Percentiles rank a stretch among this genome's conserved stretches.
These are phyloP conservation scores for Raffaelea arxii DNA, from an alignment of 2,329 filamentous ascomycete genomes.

Conservation along the genomic window DNA sequence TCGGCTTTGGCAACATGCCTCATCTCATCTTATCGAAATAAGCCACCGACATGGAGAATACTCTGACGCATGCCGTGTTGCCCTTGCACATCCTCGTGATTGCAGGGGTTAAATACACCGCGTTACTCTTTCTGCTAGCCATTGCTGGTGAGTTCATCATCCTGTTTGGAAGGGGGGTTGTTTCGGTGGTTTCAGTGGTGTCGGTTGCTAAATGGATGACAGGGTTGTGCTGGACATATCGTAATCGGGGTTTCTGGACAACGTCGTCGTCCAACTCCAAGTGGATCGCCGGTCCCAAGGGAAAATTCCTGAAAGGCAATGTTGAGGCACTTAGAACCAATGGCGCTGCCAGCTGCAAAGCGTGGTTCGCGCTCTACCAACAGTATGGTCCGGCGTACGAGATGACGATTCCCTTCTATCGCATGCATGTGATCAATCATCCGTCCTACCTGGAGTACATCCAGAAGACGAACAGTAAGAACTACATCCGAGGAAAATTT, in stretches of 20 bases:
- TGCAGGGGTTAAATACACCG: too few relatives aligned
- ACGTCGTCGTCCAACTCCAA: background rate
- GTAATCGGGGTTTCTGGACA: background rate
- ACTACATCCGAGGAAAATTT: background rate
- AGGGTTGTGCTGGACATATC: background rate
- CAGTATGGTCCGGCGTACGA: background rate
- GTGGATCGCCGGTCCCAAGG: background rate
- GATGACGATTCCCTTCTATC: background rate
- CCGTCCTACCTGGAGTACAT: background rate
- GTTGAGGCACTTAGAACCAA: background rate
- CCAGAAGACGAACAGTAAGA: background rate
- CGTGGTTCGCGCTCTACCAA: background rate
- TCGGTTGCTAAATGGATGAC: too few relatives aligned
- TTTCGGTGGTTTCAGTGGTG: too few relatives aligned
- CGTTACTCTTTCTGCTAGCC: too few relatives aligned
- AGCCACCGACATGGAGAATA: too few relatives aligned
- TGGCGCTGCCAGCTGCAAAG: background rate
- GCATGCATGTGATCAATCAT: background rate
- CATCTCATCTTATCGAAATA: too few relatives aligned
- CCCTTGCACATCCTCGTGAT: too few relatives aligned
- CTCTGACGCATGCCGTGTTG: too few relatives aligned
- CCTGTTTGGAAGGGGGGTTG: too few relatives aligned
- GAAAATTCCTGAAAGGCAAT: background rate
- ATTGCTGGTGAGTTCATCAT: too few relatives aligned
- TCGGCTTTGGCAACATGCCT: too few relatives aligned